Conservation (phyloP, 345 rosid species). For the Carallia brachiata region DNA sequence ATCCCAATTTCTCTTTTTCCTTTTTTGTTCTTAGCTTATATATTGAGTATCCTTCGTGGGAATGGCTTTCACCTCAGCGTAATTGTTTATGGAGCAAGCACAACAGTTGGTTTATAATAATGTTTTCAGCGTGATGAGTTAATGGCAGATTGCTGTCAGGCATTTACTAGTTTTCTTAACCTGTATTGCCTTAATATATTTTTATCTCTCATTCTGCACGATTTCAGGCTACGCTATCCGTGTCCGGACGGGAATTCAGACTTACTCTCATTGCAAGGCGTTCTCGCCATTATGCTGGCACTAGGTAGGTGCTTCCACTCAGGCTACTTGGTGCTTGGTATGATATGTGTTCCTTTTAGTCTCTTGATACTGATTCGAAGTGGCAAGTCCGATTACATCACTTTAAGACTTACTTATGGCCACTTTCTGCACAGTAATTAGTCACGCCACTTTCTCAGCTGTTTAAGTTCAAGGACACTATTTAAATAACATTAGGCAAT, state of each 20-base stretch:
- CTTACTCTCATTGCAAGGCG: constrained; percentile 96
- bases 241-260: constrained; percentile 71
- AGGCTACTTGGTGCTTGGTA: background rate
- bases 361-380: too few species aligned
- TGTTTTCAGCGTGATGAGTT: background rate
- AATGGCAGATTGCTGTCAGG: background rate
- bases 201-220: constrained; percentile 25
- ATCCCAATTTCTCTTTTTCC: background rate
- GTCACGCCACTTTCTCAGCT: too few species aligned
- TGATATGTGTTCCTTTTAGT: background rate
- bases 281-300: constrained; percentile 96
- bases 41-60: background rate
- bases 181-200: background rate
- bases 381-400: background rate
- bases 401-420: too few species aligned
- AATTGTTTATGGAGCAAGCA: constrained; percentile 1
- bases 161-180: background rate
- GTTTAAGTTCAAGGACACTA: too few species aligned
- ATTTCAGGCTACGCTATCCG: constrained; percentile 63
- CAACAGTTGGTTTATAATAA: background rate
- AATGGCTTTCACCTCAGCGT: background rate
- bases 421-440: too few species aligned
- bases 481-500: too few species aligned
- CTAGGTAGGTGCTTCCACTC: constrained; percentile 50
- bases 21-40: background rate